These are phyloP conservation scores for Hyaloscypha bicolor DNA, from an alignment of 495 filamentous ascomycete species.

Conservation along the genomic window DNA sequence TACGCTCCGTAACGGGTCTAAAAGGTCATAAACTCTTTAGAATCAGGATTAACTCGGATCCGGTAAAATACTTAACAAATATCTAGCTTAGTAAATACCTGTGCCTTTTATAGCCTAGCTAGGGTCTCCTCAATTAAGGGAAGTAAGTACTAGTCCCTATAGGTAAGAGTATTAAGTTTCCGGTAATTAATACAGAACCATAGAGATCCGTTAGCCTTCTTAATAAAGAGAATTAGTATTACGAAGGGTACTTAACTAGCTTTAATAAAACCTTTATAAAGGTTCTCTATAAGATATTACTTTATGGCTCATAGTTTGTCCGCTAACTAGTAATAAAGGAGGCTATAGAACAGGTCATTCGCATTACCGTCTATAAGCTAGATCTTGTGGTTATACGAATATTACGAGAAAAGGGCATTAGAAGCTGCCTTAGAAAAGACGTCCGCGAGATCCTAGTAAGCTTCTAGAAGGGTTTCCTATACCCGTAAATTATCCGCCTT, in stretches of 20 bases:
- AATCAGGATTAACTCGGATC: conserved; percentile 35
- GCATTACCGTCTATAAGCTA: neutral
- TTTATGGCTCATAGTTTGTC: neutral
- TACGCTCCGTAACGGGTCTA: conserved; percentile 28
- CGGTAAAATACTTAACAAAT: conserved; percentile 42
- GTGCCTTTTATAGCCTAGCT: conserved; percentile 31
- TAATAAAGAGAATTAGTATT: conserved; percentile 8
- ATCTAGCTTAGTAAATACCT: conserved; percentile 50
- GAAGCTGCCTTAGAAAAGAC: conserved; percentile 9
- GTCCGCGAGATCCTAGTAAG: neutral
- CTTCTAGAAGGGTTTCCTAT: neutral
- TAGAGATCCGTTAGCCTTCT: conserved; percentile 34
- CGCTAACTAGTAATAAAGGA: neutral
- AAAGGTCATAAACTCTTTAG: conserved; percentile 43
- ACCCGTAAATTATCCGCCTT: neutral
- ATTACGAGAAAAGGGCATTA: neutral
- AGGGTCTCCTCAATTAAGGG: conserved; percentile 49
- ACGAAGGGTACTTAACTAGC: neutral
- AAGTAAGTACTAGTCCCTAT: conserved; percentile 47
- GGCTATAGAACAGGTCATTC: neutral
- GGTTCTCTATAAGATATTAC: conserved; percentile 7
- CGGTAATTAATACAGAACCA: conserved; percentile 50
- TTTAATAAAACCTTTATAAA: conserved; percentile 14
- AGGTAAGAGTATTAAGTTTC: conserved; percentile 44
- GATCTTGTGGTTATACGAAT: conserved; percentile 8